Conservation (phyloP, 2,329 filamentous ascomycete species). For the Aspergillus fructus region DNA sequence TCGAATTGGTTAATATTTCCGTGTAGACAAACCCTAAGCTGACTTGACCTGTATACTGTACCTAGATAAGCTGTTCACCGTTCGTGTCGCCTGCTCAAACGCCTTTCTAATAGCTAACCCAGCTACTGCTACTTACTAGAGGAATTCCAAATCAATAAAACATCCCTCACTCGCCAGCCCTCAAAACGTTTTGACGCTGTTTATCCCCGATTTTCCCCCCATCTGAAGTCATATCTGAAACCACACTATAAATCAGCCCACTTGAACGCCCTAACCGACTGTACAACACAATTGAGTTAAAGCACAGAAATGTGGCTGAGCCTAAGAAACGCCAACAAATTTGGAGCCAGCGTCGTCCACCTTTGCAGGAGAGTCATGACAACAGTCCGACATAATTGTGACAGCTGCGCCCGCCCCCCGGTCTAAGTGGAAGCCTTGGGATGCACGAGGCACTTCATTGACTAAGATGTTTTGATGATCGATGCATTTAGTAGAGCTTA, state of each 20-base stretch:
- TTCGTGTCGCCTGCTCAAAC: too few relatives aligned
- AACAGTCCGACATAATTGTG: not conserved
- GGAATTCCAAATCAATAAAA: too few relatives aligned
- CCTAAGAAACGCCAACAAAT: not conserved
- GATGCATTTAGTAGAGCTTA: not conserved
- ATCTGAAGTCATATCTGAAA: not conserved
- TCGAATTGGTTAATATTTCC: too few relatives aligned
- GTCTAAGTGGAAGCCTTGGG: too few relatives aligned
- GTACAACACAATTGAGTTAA: not conserved
- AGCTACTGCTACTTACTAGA: too few relatives aligned
- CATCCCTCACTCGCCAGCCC: too few relatives aligned
- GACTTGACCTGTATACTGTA: too few relatives aligned
- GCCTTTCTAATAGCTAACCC: too few relatives aligned
- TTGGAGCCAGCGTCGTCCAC: not conserved
- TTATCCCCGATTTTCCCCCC: too few relatives aligned
- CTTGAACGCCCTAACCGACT: constrained; percentile 2
- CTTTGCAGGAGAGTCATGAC: not conserved
- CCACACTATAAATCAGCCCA: not conserved
- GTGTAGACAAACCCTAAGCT: not conserved
- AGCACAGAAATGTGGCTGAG: not conserved
- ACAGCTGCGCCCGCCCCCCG: not conserved
- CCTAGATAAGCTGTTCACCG: not conserved
- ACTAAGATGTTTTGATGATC: not conserved
- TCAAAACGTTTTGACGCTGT: too few relatives aligned
- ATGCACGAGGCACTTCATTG: not conserved